Evolutionary conservation across 1,284 basidiomycete species (phyloP), one percentile per base, ranked within the genome.

Genomic region (Trametes versicolor): DNA sequence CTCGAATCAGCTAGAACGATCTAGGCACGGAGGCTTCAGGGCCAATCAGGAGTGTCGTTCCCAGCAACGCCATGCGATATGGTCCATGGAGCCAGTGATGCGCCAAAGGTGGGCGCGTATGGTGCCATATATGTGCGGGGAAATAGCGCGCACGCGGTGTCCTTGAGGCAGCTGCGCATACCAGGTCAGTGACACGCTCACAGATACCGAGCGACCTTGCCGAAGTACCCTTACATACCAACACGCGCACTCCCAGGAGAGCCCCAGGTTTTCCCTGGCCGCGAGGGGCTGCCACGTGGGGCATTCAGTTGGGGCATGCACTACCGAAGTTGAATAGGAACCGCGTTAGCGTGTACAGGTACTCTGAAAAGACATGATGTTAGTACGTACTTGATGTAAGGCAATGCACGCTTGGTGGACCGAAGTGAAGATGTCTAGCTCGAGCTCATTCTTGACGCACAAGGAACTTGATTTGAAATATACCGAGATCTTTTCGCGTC

Each of bases 91-190:
- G 48, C 27, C 41, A 43, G 41, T 62, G 61, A 56, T 63, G 62
- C 19, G n/a, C 34, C 43, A 49, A 27, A 41, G 63, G 63, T 68
- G 66, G 67, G 67, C 52, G 67, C 55, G 63, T 63, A 60, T 68
- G 64, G 61, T 55, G 56, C 61, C 61, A 50, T 58, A 63, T 59
- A 65, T 51, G 59, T 50, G 32, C 36, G 13, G 8, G 23, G 32
- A 45, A 32, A 37, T 51, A 49, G 34, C 37, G 57, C 41, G 62
- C 62, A 47, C 43, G 54, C 56, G 32, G 34, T 8, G 12, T 34
- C 25, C 37, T 15, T 41, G n/a, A 43, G 36, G 37, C 21, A 41
- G n/a, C 10, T 55, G 45, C 17, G 17, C 27, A 36, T 25, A 55
- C 43, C 52, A 55, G 25, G 53, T 61, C 45, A 50, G 54, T n/a